These are phyloP conservation scores for Penicillium nordicum DNA, from an alignment of 2,329 filamentous ascomycete species.

Conservation along the genomic window DNA sequence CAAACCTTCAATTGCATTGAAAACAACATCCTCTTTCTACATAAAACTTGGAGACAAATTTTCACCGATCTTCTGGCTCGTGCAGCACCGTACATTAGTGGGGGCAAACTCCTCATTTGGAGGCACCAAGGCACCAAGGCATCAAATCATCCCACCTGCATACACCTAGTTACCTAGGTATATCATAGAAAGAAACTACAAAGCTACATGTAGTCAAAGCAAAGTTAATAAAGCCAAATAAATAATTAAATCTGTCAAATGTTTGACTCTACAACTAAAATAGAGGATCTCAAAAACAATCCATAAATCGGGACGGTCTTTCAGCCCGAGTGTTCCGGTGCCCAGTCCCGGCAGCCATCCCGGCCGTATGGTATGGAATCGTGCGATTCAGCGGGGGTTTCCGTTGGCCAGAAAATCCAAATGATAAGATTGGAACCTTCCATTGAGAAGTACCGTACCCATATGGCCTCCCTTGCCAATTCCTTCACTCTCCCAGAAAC, in stretches of 20 bases:
- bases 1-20: background rate
- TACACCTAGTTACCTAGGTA: background rate
- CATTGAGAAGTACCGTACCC: background rate
- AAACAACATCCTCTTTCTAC: background rate
- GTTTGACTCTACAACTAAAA: background rate
- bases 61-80: background rate
- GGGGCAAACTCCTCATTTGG: background rate
- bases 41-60: background rate
- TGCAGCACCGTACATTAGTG: slow-evolving; percentile 4
- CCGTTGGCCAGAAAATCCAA: background rate
- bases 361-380: background rate
- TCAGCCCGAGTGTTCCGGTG: background rate
- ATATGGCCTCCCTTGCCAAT: background rate
- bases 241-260: background rate
- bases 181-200: background rate
- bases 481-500: background rate
- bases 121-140: slow-evolving; percentile 1
- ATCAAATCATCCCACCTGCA: background rate
- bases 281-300: background rate
- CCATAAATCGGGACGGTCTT: background rate
- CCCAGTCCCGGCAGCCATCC: background rate
- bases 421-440: background rate
- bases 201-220: background rate
- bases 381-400: background rate
- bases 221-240: background rate